Evolutionary conservation across 2,329 filamentous ascomycete species (phyloP), one percentile per base, ranked within the genome.

Genomic region (Pestalotiopsis sp.): DNA sequence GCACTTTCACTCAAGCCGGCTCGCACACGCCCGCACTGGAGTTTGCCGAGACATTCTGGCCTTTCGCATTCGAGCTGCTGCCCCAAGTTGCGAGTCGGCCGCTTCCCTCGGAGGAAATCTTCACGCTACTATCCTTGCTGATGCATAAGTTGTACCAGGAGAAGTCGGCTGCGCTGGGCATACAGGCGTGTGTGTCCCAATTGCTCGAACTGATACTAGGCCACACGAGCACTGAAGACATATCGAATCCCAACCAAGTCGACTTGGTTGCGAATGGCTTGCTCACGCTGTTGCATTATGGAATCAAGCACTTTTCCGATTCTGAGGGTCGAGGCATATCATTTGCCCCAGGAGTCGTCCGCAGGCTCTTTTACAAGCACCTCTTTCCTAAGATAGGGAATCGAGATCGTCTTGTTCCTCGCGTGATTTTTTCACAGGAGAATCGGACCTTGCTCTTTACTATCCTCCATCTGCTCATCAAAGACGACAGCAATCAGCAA

Each of bases 381-480:
- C 81, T 94, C 0, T 93, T 93, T 72, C 91, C 92, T 0, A 83
- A 85, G 1, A 76, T 80, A n/a, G 72, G 77, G 71, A 31, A 72
- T 72, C 14, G 70, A 38, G 70, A 74, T 67, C 69, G 76, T 73
- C 36, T 78, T 69, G 62, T 81, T 79, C 69, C 83, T 76, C 23
- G 79, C 59, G 80, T 83, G 31, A 74, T 89, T 4, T 81, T 93
- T 63, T 84, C 89, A 69, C 78, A 80, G 2, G 75, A 83, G 39
- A 90, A 90, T 9, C 85, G 92, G 31, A 80, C 83, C 27, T 85
- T 86, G 71, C 79, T 94, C 6, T 89, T 89, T 71, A 86, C 88
- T 58, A 85, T 92, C 38, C 80, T 94, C 49, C 83, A 87, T 31
- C 77, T 81, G 9, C 78, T 93, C 6, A 84, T 87, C 41, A 87